phyloP scores from a whole-genome alignment of 768 basidiomycete genomes.

The Hypsizygus marmoreus region DNA sequence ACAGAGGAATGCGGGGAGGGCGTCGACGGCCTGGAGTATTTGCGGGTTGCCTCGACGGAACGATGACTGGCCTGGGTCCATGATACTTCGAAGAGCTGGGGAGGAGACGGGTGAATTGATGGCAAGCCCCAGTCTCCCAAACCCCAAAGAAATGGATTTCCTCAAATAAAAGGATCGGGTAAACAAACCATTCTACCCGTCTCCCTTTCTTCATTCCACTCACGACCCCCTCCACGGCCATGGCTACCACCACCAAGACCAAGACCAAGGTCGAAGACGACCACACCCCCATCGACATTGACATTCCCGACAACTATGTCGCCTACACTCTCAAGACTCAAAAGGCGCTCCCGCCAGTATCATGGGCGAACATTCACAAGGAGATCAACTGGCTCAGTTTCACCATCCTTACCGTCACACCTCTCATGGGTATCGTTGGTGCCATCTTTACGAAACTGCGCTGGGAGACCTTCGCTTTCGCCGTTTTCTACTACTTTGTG shows the following conservation, averaged over 20 bases:
- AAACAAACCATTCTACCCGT: conserved; percentile 9
- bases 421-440: conserved; percentile 74
- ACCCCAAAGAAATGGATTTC: conserved; percentile 21
- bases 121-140: conserved; percentile 8
- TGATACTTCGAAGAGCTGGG: conserved; percentile 4
- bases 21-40: not conserved
- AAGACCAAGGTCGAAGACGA: conserved; percentile 20
- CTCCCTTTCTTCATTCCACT: conserved; percentile 25
- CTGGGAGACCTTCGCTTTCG: conserved; percentile 70
- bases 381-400: conserved; percentile 82
- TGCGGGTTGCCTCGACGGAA: not conserved
- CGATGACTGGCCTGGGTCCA: not conserved
- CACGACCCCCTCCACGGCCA: conserved; percentile 21
- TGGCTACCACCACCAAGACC: conserved; percentile 13
- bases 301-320: conserved; percentile 85
- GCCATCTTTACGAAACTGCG: conserved; percentile 62
- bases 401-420: conserved; percentile 71
- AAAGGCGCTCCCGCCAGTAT: conserved; percentile 69
- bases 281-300: conserved; percentile 47
- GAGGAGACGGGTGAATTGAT: conserved; percentile 10
- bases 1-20: not conserved
- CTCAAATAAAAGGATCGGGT: conserved; percentile 18
- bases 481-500: conserved; percentile 41
- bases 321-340: conserved; percentile 68
- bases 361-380: conserved; percentile 54